Conservation (phyloP, 352 stramenopile species). For the Pythium biforme region DNA sequence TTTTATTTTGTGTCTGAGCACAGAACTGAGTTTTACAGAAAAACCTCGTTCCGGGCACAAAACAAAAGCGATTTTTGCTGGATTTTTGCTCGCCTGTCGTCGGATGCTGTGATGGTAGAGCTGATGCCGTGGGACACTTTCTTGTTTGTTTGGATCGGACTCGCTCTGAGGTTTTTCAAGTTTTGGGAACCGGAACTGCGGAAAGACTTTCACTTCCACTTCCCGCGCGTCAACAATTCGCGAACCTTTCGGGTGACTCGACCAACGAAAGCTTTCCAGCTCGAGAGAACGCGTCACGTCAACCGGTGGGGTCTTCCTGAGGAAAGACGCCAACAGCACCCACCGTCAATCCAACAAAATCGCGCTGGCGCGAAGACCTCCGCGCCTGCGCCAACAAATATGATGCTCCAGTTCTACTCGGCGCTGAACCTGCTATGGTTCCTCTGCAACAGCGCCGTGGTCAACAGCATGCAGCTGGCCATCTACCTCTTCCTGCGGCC, state of each 20-base stretch:
- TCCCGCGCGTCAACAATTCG: conserved; percentile 19
- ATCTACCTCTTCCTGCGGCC: conserved; percentile 84
- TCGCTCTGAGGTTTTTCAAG: conserved; percentile 9
- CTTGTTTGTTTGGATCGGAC: not conserved
- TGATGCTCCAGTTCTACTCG: conserved; percentile 70
- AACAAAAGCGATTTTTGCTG: not conserved
- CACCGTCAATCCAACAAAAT: not conserved
- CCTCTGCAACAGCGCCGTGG: conserved; percentile 75
- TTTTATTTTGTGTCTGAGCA: not conserved
- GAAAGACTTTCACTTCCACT: conserved; percentile 10
- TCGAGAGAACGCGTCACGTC: conserved; percentile 13
- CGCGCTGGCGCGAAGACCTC: no score
- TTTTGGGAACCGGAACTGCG: not conserved
- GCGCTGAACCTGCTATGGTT: conserved; percentile 82
- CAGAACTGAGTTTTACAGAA: not conserved
- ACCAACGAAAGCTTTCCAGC: conserved; percentile 24
- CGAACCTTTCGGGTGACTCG: conserved; percentile 22
- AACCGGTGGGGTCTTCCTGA: not conserved
- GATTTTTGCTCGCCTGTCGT: not conserved
- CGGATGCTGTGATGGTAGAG: conserved; percentile 2
- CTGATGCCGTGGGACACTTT: not conserved
- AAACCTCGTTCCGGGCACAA: not conserved
- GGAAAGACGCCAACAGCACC: not conserved
- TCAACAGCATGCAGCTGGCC: conserved; percentile 79
- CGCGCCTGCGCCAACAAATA: conserved; percentile 12